Evolutionary conservation across 768 basidiomycete genomes (phyloP).

Genomic region (Fomitopsis serialis): DNA sequence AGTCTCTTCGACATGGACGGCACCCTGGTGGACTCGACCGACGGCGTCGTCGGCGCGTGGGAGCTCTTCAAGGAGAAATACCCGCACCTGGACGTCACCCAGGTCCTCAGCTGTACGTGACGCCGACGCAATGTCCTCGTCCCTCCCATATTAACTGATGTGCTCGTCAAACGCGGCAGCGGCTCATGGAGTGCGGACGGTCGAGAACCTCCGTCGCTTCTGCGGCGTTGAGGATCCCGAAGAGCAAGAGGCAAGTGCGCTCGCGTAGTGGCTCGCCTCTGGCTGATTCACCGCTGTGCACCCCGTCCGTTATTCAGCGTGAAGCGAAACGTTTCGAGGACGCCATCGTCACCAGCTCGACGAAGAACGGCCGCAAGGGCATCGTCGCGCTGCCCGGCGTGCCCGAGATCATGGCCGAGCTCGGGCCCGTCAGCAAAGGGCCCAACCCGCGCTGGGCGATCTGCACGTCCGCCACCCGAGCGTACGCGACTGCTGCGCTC

Average conservation of each 20-base stretch:
- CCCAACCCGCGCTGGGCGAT: constrained; percentile 79
- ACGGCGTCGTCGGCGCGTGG: constrained; percentile 83
- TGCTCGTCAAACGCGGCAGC: constrained; percentile 30
- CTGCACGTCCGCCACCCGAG: constrained; percentile 78
- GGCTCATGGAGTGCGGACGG: constrained; percentile 79
- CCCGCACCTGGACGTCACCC: constrained; percentile 51
- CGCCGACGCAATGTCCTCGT: background rate
- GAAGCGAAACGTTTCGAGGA: constrained; percentile 78
- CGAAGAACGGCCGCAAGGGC: constrained; percentile 47
- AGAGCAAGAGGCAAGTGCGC: constrained; percentile 48
- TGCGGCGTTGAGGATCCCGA: constrained; percentile 64
- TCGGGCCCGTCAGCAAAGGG: constrained; percentile 20
- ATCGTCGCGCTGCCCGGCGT: constrained; percentile 77
- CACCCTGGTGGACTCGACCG: constrained; percentile 77
- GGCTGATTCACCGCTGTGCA: background rate
- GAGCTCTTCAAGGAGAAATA: constrained; percentile 67
- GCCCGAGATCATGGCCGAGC: constrained; percentile 45
- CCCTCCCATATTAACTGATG: background rate
- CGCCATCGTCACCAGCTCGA: constrained; percentile 64
- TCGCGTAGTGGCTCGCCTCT: background rate
- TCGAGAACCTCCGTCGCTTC: constrained; percentile 71
- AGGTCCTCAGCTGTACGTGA: constrained; percentile 57
- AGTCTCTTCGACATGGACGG: constrained; percentile 85
- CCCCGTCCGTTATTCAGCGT: constrained; percentile 32
- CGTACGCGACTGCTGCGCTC: constrained; percentile 72